phyloP scores from a whole-genome alignment of 2,329 filamentous ascomycete genomes.

The Xylaria sp. region DNA sequence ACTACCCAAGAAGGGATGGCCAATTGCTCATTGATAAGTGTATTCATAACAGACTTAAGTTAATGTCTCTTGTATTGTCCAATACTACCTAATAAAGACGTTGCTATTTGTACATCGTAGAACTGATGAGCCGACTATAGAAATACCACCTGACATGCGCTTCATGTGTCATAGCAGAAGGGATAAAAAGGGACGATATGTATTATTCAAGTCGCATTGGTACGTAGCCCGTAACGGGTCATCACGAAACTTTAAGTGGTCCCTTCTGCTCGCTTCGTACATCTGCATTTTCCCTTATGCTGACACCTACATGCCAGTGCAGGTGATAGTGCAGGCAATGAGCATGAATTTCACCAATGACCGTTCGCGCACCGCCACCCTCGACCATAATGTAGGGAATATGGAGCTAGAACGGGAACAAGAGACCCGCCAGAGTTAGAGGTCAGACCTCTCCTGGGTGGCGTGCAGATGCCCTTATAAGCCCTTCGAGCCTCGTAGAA shows the following conservation, averaged over 20 bases:
- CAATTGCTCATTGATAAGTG: not conserved
- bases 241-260: not conserved
- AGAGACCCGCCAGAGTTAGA: no score
- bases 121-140: no score
- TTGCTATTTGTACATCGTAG: not conserved
- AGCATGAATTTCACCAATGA: conserved; percentile 13
- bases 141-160: no score
- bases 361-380: conserved; percentile 14
- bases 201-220: no score
- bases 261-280: not conserved
- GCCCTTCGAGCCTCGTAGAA: conserved; percentile 21
- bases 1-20: not conserved
- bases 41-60: no score
- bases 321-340: not conserved
- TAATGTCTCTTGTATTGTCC: no score
- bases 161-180: not conserved
- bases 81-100: not conserved
- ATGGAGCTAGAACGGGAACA: not conserved
- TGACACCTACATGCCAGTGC: not conserved
- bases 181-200: not conserved
- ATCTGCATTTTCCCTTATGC: not conserved
- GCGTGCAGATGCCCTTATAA: conserved; percentile 5
- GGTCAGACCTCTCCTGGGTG: conserved; percentile 10
- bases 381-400: not conserved
- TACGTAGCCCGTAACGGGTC: not conserved